These are phyloP conservation scores for Amauroascus niger DNA, from an alignment of 2,329 filamentous ascomycete species.

Conservation along the genomic window DNA sequence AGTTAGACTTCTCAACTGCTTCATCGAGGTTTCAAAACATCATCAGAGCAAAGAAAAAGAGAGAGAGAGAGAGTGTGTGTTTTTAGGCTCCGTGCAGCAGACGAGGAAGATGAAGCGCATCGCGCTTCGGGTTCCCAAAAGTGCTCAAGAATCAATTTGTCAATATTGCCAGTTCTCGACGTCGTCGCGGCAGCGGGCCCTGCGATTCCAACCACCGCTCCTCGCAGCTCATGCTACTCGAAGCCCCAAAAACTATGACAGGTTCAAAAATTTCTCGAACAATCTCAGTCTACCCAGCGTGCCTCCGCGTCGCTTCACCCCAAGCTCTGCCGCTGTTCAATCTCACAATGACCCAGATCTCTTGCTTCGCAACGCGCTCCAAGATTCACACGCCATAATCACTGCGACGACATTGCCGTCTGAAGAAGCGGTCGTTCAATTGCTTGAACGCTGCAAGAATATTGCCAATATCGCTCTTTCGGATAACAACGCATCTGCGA, in stretches of 20 bases:
- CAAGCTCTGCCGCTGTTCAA: not conserved
- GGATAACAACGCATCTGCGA: slow-evolving; percentile 20
- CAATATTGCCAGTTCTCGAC: slow-evolving; percentile 32
- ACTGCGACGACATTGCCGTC: slow-evolving; percentile 26
- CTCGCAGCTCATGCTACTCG: not conserved
- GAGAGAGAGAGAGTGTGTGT: too few species aligned
- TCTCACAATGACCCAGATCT: slow-evolving; percentile 16
- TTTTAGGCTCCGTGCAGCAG: not conserved
- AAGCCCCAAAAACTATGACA: not conserved
- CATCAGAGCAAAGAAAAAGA: not conserved
- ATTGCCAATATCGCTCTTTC: slow-evolving; percentile 27
- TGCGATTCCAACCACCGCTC: not conserved
- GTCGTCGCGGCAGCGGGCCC: slow-evolving; percentile 9
- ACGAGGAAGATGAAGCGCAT: slow-evolving; percentile 29
- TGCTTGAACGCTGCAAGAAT: slow-evolving; percentile 30
- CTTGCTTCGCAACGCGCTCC: slow-evolving; percentile 26
- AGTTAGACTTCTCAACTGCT: not conserved
- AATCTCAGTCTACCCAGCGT: not conserved
- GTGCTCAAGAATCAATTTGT: slow-evolving; percentile 26
- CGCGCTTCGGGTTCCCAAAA: slow-evolving; percentile 24
- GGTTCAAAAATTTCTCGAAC: not conserved
- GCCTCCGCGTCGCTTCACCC: not conserved
- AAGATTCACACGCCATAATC: slow-evolving; percentile 25
- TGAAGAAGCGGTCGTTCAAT: slow-evolving; percentile 27
- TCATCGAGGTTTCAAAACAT: not conserved